A percentile compares a stretch with the other conserved stretches of the same genome.
Evolutionary conservation across 1,284 basidiomycete species (phyloP).

Genomic region (Ceratobasidium sp.): DNA sequence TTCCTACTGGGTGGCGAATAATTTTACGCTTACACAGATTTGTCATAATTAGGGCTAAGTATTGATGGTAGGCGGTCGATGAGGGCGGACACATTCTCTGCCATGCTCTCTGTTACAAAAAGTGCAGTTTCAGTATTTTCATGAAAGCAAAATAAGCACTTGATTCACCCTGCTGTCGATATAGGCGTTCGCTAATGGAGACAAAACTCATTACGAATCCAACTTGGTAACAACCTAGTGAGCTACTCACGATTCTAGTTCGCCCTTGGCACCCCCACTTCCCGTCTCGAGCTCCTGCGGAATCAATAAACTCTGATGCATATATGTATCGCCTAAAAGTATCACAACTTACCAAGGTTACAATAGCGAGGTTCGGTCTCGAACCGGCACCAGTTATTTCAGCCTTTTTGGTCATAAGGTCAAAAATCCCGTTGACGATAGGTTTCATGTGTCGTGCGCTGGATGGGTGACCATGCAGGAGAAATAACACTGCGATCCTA

Average conservation of each 20-base stretch:
- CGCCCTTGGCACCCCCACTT: not conserved
- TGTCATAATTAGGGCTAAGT: conserved; percentile 27
- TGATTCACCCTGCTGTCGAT: conserved; percentile 13
- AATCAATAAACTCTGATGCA: not conserved
- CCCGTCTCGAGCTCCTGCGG: conserved; percentile 8
- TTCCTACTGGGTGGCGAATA: not conserved
- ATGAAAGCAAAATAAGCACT: not conserved
- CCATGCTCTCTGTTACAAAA: conserved; percentile 15
- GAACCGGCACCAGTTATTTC: not conserved
- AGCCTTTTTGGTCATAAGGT: conserved; percentile 1
- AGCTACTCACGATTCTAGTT: conserved; percentile 9
- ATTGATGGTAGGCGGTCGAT: conserved; percentile 25
- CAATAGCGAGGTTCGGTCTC: conserved; percentile 14
- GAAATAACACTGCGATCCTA: conserved; percentile 15
- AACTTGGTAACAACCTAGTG: not conserved
- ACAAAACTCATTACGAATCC: not conserved
- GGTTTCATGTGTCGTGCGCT: conserved; percentile 32
- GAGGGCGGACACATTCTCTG: conserved; percentile 16
- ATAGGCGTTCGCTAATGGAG: conserved; percentile 4
- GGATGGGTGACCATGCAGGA: conserved; percentile 24
- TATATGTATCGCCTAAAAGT: no score
- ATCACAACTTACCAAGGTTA: conserved; percentile 26
- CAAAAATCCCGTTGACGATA: conserved; percentile 19
- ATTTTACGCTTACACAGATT: not conserved
- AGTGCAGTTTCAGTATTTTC: not conserved